Percentiles rank a stretch among this genome's conserved stretches.
Conservation (phyloP, 768 basidiomycete species). For the Lentinus brumalis region DNA sequence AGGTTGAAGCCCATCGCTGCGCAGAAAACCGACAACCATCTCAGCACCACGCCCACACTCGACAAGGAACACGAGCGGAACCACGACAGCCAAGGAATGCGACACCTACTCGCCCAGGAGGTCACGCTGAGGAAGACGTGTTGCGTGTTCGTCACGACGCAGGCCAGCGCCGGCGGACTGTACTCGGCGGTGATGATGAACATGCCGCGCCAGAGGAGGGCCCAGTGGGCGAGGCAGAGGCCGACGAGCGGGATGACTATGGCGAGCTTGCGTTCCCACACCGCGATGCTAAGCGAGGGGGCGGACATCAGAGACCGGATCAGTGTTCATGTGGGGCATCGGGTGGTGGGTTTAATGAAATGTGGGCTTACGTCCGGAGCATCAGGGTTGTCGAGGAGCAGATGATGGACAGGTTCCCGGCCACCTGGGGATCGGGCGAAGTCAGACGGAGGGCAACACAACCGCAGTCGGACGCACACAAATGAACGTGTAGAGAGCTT, state of each 20-base stretch:
- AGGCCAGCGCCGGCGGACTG: slow-evolving; percentile 42
- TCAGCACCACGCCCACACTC: background rate
- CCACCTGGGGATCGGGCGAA: slow-evolving; percentile 41
- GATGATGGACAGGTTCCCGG: slow-evolving; percentile 67
- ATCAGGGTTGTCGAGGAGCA: slow-evolving; percentile 68
- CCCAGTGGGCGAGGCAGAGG: slow-evolving; percentile 66
- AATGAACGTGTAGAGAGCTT: slow-evolving; percentile 71
- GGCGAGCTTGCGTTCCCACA: slow-evolving; percentile 64
- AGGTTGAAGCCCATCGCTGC: slow-evolving; percentile 73
- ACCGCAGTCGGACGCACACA: slow-evolving; percentile 43
- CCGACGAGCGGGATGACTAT: slow-evolving; percentile 52
- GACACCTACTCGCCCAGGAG: slow-evolving; percentile 67
- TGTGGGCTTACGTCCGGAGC: slow-evolving; percentile 59
- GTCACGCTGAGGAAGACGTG: slow-evolving; percentile 61
- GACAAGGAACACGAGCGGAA: background rate
- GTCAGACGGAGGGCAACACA: slow-evolving; percentile 2
- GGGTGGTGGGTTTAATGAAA: background rate
- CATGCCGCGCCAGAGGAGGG: slow-evolving; percentile 68
- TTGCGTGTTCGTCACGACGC: slow-evolving; percentile 54
- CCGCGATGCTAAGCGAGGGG: slow-evolving; percentile 50
- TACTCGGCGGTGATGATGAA: slow-evolving; percentile 62
- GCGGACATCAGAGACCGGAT: slow-evolving; percentile 3
- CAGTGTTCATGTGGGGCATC: background rate
- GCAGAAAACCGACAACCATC: slow-evolving; percentile 8
- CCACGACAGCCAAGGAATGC: background rate